Evolutionary conservation across 768 basidiomycete species (phyloP), one percentile per base, ranked within the genome.

Genomic region (Leccinum pellstonianum): DNA sequence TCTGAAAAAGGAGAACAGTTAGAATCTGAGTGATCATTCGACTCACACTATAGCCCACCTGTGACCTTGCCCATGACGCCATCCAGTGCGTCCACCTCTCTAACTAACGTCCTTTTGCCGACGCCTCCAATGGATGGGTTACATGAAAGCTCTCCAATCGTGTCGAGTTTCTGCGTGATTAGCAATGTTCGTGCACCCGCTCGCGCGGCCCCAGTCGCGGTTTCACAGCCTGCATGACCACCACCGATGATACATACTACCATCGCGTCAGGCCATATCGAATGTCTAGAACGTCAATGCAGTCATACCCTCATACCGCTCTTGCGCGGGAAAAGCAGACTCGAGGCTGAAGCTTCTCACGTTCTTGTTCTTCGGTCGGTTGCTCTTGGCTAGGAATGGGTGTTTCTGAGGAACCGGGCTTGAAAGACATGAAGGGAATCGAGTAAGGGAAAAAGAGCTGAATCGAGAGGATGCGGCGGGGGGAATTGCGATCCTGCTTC

Each of bases 121-220:
- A 96, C 86, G 21, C 93, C 93, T 7, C 94, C 94, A 60, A 95
- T 89, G 2, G 91, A 93, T 3, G 94, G 94, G 71, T 96, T 96
- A 66, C 94, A 96, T 21, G 92, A 94, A 67, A 96, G 76, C 62
- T 84, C 86, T 35, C 94, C 94, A 50, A 96, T 84, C 0, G 86
- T 93, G 53, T 90, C 86, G 15, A 91, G 68, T 55, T 83, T 87
- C 71, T 94, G 93, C 1, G 94, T 96, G 59, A 96, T 73, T 10
- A 96, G 79, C 9, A 93, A 65, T 0, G 93, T 95, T 62, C 82
- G 80, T 2, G 93, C 93, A 1, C 94, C 93, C 0, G 88, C 83
- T 49, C 94, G 80, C 1, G 94, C 93, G 15, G 93, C 82, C 3
- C 88, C 94, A 5, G 93, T 84, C 0, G 94, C 93, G 1, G 94